A percentile compares a stretch with the other conserved stretches of the same genome.
phyloP scores from a whole-genome alignment of 768 basidiomycete species.

The Mrakia frigida region DNA sequence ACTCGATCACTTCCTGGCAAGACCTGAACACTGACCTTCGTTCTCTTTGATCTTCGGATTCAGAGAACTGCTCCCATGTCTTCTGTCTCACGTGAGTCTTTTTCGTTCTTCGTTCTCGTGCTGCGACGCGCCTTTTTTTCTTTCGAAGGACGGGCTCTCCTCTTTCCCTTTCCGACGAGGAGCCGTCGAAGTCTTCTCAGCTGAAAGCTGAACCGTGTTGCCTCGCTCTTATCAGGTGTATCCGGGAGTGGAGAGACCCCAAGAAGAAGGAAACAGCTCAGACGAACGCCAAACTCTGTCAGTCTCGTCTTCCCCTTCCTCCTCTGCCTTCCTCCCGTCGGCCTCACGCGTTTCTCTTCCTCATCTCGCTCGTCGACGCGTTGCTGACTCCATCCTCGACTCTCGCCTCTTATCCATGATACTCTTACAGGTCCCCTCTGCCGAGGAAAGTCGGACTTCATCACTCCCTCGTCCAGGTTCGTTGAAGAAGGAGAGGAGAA shows the following conservation, averaged over 20 bases:
- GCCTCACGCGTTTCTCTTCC: neutral
- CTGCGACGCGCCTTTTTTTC: neutral
- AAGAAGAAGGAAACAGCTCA: constrained; percentile 50
- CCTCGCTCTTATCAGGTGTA: constrained; percentile 55
- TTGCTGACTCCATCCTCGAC: neutral
- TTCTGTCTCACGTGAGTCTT: constrained; percentile 52
- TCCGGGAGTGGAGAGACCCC: constrained; percentile 71
- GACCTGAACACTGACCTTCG: neutral
- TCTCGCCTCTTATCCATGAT: neutral
- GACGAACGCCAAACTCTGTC: constrained; percentile 10
- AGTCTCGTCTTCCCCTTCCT: neutral
- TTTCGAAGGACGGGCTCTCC: no score
- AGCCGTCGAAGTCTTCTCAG: neutral
- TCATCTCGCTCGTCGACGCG: neutral
- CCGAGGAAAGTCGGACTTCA: constrained; percentile 1
- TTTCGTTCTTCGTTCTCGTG: neutral
- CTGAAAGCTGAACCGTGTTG: neutral
- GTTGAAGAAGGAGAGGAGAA: neutral
- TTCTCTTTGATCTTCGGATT: neutral
- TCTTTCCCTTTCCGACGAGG: no score
- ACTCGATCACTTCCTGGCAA: constrained; percentile 50
- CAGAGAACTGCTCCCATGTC: constrained; percentile 69
- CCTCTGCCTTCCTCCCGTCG: neutral
- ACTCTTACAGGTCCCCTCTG: neutral
- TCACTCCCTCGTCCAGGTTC: neutral